Base-by-base conservation (phyloP, 306 rosid genomes). In the Rosa rugosa region DNA sequence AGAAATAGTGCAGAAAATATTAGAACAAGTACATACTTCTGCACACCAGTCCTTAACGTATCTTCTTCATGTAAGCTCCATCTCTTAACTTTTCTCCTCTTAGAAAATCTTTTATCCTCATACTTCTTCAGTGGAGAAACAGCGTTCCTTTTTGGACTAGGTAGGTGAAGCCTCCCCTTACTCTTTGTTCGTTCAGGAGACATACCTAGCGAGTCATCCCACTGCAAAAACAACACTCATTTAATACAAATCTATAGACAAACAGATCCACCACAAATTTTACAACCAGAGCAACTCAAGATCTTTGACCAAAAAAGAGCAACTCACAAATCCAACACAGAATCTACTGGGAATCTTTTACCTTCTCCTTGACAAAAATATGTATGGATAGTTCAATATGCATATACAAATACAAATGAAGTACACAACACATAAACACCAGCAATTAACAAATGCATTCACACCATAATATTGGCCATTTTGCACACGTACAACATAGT, bases 51-150 rank as follows among this genome's bases (percentile, higher is more conserved):
- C 82, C 91, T 77, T 76, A 95, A 85, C 7, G 95, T 83, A 27
- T 88, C 94, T 86, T 91, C 98, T 83, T 95, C 99, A 75, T 87
- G 59, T 17, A 81, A 14, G 72, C 84, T 86, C 99, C 99, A 95
- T 81, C 49, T 87, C 86, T 83, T 87, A 0, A 11, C 0, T 83
- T 38, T 87, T 84, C 86, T 87, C 83, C 90, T 89, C 79, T 83
- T 87, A 38, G 73, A 60, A 34, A 78, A 0, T 8, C 57, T 73
- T 34, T n/a, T 14, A 11, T 57, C 27, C 79, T 54, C 86, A 11
- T 87, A 76, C 51, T 12, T 77, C 82, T 85, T 78, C 80, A 90
- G 77, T 1, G 92, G 95, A 77, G 97, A 84, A 79, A 54, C 50
- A 25, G 14, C 80, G 65, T 13, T 75, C 75, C 72, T 78, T 80